Conservation (phyloP, 202 grass and related monocot species). For the Schoenoplectus tabernaemontani region DNA sequence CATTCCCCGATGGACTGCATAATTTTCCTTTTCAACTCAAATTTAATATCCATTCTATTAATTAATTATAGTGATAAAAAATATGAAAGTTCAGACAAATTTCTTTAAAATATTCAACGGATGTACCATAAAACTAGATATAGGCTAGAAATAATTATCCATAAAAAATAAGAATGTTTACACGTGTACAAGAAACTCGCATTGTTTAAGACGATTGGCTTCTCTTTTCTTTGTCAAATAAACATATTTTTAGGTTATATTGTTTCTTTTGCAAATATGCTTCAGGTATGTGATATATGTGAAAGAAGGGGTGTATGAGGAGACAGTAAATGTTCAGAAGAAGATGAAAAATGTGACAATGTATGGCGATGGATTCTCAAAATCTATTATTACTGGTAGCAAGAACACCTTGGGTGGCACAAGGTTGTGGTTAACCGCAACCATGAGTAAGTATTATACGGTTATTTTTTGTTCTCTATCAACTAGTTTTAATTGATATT, state of each 20-base stretch:
- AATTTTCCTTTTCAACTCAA: too few relatives aligned
- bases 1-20: too few relatives aligned
- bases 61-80: too few relatives aligned
- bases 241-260: neutral
- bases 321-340: slow-evolving; percentile 50
- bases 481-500: neutral
- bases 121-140: too few relatives aligned
- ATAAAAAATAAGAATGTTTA: too few relatives aligned
- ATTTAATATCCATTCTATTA: too few relatives aligned
- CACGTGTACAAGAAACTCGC: neutral
- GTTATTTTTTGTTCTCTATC: neutral
- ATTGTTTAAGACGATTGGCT: neutral
- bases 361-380: slow-evolving; percentile 71
- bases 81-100: too few relatives aligned
- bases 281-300: slow-evolving; percentile 58
- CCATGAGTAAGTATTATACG: slow-evolving; percentile 35
- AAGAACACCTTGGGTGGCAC: slow-evolving; percentile 46
- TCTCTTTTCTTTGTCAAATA: neutral
- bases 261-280: neutral
- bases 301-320: slow-evolving; percentile 78
- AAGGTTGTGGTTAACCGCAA: slow-evolving; percentile 61
- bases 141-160: too few relatives aligned
- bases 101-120: too few relatives aligned
- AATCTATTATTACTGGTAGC: slow-evolving; percentile 59
- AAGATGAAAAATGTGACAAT: slow-evolving; percentile 52